phyloP scores from a whole-genome alignment of 2,329 filamentous ascomycete genomes.

The Didymellaceae sp. region DNA sequence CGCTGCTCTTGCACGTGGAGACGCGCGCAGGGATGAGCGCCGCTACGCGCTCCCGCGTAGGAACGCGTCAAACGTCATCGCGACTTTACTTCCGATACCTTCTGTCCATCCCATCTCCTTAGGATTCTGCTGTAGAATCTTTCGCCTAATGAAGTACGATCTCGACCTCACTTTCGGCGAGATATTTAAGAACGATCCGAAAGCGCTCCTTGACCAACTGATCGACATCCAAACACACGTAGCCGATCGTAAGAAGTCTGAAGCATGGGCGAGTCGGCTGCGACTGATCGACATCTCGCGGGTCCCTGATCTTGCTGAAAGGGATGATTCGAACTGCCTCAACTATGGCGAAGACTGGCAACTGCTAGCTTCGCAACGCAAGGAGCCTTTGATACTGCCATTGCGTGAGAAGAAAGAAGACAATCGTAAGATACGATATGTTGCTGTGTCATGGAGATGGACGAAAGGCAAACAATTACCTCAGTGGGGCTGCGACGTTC shows the following conservation, averaged over 20 bases:
- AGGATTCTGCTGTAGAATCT: background rate
- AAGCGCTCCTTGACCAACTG: constrained; percentile 22
- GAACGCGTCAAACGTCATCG: constrained; percentile 3
- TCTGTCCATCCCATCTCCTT: background rate
- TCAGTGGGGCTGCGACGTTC: background rate
- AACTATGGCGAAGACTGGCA: too few species aligned
- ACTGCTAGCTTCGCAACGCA: background rate
- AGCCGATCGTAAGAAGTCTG: constrained; percentile 14
- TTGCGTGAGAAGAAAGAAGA: constrained; percentile 9
- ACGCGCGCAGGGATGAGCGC: background rate
- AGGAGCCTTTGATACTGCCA: background rate
- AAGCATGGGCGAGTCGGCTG: constrained; percentile 17
- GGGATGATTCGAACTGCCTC: background rate
- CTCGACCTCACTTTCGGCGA: constrained; percentile 24
- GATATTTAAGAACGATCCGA: constrained; percentile 20
- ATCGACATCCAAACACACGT: constrained; percentile 18
- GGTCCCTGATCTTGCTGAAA: background rate
- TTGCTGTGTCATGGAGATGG: constrained; percentile 31
- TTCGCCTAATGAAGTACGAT: constrained; percentile 23
- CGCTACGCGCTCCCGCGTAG: background rate
- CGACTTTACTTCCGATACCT: background rate
- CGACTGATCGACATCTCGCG: constrained; percentile 27
- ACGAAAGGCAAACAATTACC: background rate
- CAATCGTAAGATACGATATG: constrained; percentile 11
- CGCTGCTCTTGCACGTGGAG: background rate